Conservation (phyloP, 352 stramenopile genomes). For the Elongisporangium anandrum region DNA sequence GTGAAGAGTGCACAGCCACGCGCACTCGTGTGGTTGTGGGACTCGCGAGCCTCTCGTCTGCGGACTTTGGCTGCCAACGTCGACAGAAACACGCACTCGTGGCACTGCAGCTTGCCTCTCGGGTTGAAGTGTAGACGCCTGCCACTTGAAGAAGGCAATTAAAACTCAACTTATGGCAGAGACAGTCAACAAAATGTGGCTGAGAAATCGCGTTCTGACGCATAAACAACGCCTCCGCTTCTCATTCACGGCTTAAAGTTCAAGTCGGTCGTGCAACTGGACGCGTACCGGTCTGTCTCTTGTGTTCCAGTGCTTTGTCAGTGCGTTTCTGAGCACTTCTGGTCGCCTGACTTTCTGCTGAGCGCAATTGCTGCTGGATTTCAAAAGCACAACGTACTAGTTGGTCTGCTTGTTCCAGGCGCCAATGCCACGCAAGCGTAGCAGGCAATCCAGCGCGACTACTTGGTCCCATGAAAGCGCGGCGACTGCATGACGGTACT, state of each 20-base stretch:
- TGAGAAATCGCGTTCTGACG: neutral
- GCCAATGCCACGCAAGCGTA: neutral
- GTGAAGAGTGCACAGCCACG: neutral
- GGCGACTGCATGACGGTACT: slow-evolving; percentile 17
- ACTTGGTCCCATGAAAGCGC: neutral
- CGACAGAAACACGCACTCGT: neutral
- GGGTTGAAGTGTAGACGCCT: neutral
- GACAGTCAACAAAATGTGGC: neutral
- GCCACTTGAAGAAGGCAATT: neutral
- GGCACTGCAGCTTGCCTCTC: neutral
- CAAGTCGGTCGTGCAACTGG: neutral
- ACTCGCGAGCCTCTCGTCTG: neutral
- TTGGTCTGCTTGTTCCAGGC: neutral
- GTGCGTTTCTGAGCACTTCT: neutral
- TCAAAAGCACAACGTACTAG: too few species aligned
- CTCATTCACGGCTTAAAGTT: neutral
- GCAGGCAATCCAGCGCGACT: neutral
- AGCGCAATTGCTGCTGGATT: neutral
- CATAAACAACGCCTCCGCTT: neutral
- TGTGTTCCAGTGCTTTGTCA: neutral
- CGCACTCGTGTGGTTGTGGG: neutral
- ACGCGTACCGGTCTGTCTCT: neutral
- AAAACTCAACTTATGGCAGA: neutral
- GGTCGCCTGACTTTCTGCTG: neutral
- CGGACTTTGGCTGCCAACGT: neutral